Conservation (phyloP, 1,139 yeast genomes). For the Suhomyces guaymorum region DNA sequence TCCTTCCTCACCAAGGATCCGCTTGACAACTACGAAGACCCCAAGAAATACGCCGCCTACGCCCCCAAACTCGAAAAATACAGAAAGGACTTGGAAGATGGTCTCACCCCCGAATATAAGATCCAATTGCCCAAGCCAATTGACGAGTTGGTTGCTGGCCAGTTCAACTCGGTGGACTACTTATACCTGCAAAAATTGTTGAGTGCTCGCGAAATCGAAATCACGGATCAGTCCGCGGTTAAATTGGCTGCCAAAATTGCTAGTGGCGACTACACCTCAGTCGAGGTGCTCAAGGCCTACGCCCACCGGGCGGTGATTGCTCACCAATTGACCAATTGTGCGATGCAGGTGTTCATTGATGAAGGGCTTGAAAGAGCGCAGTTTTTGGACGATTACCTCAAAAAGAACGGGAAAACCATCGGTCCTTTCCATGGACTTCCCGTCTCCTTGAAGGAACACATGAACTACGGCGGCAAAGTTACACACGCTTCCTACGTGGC, state of each 20-base stretch:
- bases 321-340: slow-evolving; percentile 61
- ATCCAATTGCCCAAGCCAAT: slow-evolving; percentile 44
- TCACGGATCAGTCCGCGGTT: slow-evolving; percentile 48
- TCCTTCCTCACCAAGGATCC: slow-evolving; percentile 36
- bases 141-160: slow-evolving; percentile 37
- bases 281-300: slow-evolving; percentile 48
- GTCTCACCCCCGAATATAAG: slow-evolving; percentile 43
- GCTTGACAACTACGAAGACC: slow-evolving; percentile 39
- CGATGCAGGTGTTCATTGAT: slow-evolving; percentile 57
- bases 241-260: slow-evolving; percentile 40
- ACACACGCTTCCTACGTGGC: slow-evolving; percentile 68
- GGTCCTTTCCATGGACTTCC: slow-evolving; percentile 84
- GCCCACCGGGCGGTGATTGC: slow-evolving; percentile 59
- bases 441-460: slow-evolving; percentile 74
- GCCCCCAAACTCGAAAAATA: slow-evolving; percentile 55
- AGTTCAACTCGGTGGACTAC: slow-evolving; percentile 49
- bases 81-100: slow-evolving; percentile 41
- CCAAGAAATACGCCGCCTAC: slow-evolving; percentile 38
- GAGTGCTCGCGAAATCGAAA: slow-evolving; percentile 44
- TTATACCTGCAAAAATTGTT: slow-evolving; percentile 45
- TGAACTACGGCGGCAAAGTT: slow-evolving; percentile 55
- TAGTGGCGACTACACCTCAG: slow-evolving; percentile 41
- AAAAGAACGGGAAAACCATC: slow-evolving; percentile 55
- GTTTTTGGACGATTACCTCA: slow-evolving; percentile 52
- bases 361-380: slow-evolving; percentile 58